Evolutionary conservation across 257 asterid genomes (phyloP).

Genomic region (Solanum peruvianum): DNA sequence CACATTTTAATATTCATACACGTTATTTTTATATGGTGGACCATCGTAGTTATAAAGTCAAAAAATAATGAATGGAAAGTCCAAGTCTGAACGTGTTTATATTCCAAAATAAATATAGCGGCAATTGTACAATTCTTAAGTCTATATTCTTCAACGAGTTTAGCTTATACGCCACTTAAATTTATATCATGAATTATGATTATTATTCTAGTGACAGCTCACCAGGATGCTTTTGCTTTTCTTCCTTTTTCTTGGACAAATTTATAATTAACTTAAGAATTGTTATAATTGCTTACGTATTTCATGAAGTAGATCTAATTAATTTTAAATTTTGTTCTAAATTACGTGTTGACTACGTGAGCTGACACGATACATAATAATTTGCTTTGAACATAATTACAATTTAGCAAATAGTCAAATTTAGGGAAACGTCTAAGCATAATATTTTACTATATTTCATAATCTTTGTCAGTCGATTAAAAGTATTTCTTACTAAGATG

Average conservation of each 20-base stretch:
- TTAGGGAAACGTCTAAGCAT: background rate
- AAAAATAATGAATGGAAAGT: background rate
- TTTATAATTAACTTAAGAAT: background rate
- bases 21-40: background rate
- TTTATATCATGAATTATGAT: background rate
- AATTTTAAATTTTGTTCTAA: background rate
- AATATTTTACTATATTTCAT: background rate
- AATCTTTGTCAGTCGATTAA: background rate
- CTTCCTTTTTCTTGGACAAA: background rate
- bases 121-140: background rate
- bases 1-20: background rate
- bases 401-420: background rate
- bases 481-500: background rate
- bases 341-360: background rate
- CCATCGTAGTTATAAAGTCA: background rate
- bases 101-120: background rate
- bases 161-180: background rate
- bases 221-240: background rate
- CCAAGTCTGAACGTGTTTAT: background rate
- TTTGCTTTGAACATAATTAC: background rate
- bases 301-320: background rate
- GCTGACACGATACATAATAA: background rate
- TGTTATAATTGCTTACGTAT: background rate
- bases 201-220: background rate
- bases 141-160: background rate